Conservation (phyloP, 306 rosid genomes). For the Adenanthera pavonina region DNA sequence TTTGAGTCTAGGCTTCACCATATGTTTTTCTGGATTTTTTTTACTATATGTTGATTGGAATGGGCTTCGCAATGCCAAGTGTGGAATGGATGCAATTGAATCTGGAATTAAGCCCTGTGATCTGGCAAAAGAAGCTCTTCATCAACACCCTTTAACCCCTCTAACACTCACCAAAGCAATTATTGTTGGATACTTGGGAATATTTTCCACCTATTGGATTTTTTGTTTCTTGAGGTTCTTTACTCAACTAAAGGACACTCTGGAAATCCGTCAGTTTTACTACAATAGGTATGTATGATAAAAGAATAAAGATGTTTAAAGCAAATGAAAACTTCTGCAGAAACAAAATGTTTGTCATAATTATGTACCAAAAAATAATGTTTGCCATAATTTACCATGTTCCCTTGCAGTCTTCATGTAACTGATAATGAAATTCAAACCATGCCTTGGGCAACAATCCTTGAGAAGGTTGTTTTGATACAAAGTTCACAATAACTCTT, state of each 20-base stretch:
- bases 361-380: no score
- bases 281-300: constrained; percentile 59
- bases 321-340: constrained; percentile 7
- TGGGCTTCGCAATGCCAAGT: constrained; percentile 90
- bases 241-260: constrained; percentile 74
- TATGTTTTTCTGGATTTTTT: constrained; percentile 89
- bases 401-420: constrained; percentile 76
- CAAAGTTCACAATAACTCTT: constrained; percentile 78
- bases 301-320: constrained; percentile 19
- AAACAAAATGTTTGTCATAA: not conserved
- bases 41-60: constrained; percentile 88
- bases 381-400: constrained; percentile 27
- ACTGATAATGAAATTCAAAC: constrained; percentile 88
- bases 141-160: constrained; percentile 82
- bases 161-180: constrained; percentile 72
- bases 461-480: constrained; percentile 79
- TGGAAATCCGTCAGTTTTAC: constrained; percentile 82
- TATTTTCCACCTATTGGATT: constrained; percentile 87
- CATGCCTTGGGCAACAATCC: constrained; percentile 92
- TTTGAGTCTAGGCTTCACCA: constrained; percentile 81
- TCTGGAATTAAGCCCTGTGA: constrained; percentile 94
- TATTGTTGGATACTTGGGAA: constrained; percentile 85
- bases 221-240: constrained; percentile 93
- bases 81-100: constrained; percentile 97
- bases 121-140: constrained; percentile 87